phyloP scores from a whole-genome alignment of 306 rosid genomes.

The Vigna reflexopilosa region DNA sequence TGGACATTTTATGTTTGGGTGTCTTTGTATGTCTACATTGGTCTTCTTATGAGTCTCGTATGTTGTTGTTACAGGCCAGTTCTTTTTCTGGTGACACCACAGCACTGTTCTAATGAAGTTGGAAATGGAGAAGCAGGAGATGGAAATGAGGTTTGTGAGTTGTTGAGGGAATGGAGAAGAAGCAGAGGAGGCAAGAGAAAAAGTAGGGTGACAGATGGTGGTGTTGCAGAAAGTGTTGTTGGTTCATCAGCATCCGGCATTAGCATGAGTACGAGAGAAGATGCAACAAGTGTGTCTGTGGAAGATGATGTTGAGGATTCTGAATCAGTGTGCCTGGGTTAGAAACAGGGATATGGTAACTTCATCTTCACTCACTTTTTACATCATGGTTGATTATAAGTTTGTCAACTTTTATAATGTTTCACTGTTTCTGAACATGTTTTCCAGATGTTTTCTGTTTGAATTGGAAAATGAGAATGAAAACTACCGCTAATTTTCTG shows the following conservation, averaged over 20 bases:
- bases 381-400: neutral
- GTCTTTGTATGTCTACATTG: conserved; percentile 57
- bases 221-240: conserved; percentile 49
- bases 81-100: conserved; percentile 37
- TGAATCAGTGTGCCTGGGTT: conserved; percentile 66
- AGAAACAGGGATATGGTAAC: neutral
- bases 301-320: conserved; percentile 73
- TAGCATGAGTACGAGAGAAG: conserved; percentile 58
- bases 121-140: conserved; percentile 44
- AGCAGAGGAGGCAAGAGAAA: conserved; percentile 70
- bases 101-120: conserved; percentile 8
- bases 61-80: conserved; percentile 56
- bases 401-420: conserved; percentile 8
- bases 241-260: conserved; percentile 67
- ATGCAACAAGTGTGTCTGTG: conserved; percentile 43
- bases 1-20: conserved; percentile 88
- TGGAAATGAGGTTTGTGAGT: conserved; percentile 60
- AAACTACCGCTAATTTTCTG: too few relatives aligned
- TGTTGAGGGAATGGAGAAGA: conserved; percentile 65
- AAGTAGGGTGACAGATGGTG: conserved; percentile 42
- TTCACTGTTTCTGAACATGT: neutral
- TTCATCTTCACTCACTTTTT: neutral
- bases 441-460: too few relatives aligned
- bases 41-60: conserved; percentile 53
- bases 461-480: too few relatives aligned